Evolutionary conservation across 139 green algal genomes (phyloP), one percentile per base, ranked within the genome.

Genomic region (Pedinophyceae sp.): DNA sequence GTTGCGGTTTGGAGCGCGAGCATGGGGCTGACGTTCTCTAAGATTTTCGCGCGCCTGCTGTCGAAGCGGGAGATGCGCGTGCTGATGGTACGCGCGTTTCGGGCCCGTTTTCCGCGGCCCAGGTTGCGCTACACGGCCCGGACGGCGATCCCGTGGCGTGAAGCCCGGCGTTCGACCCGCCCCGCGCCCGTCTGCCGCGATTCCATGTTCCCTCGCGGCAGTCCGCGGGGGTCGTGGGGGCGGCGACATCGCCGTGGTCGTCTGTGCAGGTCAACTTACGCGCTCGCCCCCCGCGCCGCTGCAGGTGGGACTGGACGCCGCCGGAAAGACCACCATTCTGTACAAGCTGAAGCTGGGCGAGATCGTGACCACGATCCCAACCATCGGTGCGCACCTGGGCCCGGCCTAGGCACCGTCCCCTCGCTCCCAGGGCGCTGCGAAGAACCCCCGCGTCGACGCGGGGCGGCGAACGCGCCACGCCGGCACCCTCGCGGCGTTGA

Each of bases 291-390:
- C 27, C 13, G 26, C 48, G 47, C 56, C 52, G 4, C 7, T 66
- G 48, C 71, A 90, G 83, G 80, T 98, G 22, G 91, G 90, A 30
- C 77, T 97, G 18, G 90, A 98, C 63, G 87, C 88, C 38, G 91
- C 91, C 30, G 91, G 91, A 70, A 98, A 98, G 72, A 98, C 91
- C 30, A 98, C 91, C 49, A 97, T 98, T 55, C 75, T 98, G 29
- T 98, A 97, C 75, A 98, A 98, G 77, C 76, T 98, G 48, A 93
- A 98, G 75, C 83, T 98, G 22, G 91, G 91, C 50, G 91, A 98
- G 71, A 91, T 98, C 48, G 80, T 98, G 15, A 96, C 86, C 7
- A 98, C 91, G 30, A 93, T 98, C 50, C 91, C 91, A 38, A 98
- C 91, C 10, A 97, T 98, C 58, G 85, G 88, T 95, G 53, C 62